Evolutionary conservation across 306 rosid species (phyloP), one percentile per base, ranked within the genome.

Genomic region (Coriaria nepalensis): DNA sequence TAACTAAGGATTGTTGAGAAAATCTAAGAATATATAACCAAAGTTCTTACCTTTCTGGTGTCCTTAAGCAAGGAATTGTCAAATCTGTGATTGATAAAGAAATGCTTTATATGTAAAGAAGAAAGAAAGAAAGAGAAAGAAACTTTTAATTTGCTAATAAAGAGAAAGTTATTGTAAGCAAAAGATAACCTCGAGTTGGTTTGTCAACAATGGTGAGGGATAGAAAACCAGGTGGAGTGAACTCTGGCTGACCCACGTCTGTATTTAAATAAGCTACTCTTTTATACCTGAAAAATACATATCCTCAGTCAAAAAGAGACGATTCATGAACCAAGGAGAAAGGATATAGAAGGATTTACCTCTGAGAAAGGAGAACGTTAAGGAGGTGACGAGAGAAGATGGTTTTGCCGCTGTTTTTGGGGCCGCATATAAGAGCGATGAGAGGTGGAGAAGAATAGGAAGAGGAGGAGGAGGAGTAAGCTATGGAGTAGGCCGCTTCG

Each of bases 171-270:
- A 20, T 20, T 20, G 29, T 20, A 20, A 65, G 35, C 40, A 35
- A 12, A 66, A 52, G 55, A 35, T 43, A 44, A 69, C 97, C 97
- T 47, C 80, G 53, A 53, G 79, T 81, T 13, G 55, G 53, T 64
- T 66, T 52, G 47, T 75, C 76, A 51, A 84, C 70, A 10, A 75
- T 36, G 29, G 93, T 77, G 14, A 90, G 76, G 39, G 93, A 90
- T 2, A 90, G 47, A 75, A 84, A 68, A 40, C 80, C 95, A 34
- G 95, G 92, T 66, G 93, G 84, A 56, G 92, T 79, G 54, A 90
- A 90, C 81, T 77, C 95, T 10, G 97, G 76, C 65, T 90, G 97
- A 54, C 97, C 97, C 34, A 84, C 95, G 68, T 87, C 96, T 11
- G 93, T 78, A 61, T 87, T 94, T 10, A 87, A 61, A 70, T 79